These are phyloP conservation scores for Scheffersomyces stipitis DNA, from an alignment of 805 yeast genomes.

Conservation along the genomic window DNA sequence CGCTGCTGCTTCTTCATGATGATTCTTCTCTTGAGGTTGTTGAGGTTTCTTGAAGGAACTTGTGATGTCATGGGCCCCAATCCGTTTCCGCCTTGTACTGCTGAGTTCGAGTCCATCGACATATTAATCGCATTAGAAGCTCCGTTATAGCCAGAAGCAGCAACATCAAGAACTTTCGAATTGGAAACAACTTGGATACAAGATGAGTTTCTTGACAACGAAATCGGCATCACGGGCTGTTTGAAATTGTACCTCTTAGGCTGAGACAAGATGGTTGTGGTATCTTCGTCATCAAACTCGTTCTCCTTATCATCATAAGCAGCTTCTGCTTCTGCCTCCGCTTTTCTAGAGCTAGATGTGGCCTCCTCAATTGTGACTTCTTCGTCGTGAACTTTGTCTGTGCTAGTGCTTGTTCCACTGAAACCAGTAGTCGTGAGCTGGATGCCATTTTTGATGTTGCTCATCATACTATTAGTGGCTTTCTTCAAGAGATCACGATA, in stretches of 20 bases:
- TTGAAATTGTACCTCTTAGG: conserved; percentile 18
- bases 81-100: conserved; percentile 49
- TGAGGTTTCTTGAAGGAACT: conserved; percentile 53
- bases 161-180: conserved; percentile 43
- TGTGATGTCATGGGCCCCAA: conserved; percentile 60
- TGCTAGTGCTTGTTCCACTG: conserved; percentile 27
- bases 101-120: conserved; percentile 40
- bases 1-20: conserved; percentile 39
- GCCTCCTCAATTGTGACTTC: conserved; percentile 15
- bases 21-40: conserved; percentile 47
- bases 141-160: conserved; percentile 45
- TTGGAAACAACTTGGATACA: conserved; percentile 35
- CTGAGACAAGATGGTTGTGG: conserved; percentile 12
- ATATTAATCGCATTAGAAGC: conserved; percentile 43
- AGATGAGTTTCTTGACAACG: conserved; percentile 37
- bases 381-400: conserved; percentile 19
- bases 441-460: conserved; percentile 22
- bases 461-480: conserved; percentile 33
- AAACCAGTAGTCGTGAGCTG: conserved; percentile 12
- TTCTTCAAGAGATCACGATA: conserved; percentile 39
- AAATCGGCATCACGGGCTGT: conserved; percentile 25
- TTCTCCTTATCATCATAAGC: conserved; percentile 8
- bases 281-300: conserved; percentile 9
- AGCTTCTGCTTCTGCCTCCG: conserved; percentile 5
- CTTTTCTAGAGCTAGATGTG: conserved; percentile 8